Evolutionary conservation across 441 rosid genomes (phyloP).

Genomic region (Erysimum pusillum): DNA sequence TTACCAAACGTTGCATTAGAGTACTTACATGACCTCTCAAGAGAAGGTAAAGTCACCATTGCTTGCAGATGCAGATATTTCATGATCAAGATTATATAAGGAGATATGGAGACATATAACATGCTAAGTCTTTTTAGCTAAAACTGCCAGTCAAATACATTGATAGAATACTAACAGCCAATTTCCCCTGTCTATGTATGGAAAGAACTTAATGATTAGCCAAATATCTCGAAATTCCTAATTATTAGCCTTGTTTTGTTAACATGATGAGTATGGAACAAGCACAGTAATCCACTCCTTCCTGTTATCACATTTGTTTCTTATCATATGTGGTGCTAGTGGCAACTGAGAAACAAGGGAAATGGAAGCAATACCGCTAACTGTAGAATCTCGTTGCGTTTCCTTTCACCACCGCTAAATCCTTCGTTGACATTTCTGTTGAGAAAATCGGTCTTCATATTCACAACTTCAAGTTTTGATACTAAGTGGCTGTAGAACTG

Average conservation of each 20-base stretch:
- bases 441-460: slow-evolving; percentile 91
- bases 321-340: slow-evolving; percentile 5
- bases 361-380: slow-evolving; percentile 68
- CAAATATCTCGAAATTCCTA: slow-evolving; percentile 9
- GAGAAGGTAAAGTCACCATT: neutral
- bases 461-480: slow-evolving; percentile 84
- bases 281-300: neutral
- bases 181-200: neutral
- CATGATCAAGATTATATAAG: slow-evolving; percentile 3
- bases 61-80: slow-evolving; percentile 2
- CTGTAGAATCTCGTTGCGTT: slow-evolving; percentile 94
- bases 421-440: slow-evolving; percentile 99
- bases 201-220: neutral
- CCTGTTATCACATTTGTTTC: slow-evolving; percentile 9
- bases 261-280: neutral
- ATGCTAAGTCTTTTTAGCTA: neutral
- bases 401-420: slow-evolving; percentile 97
- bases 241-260: neutral
- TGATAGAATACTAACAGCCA: slow-evolving; percentile 6
- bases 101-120: neutral
- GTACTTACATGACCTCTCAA: slow-evolving; percentile 3
- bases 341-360: slow-evolving; percentile 11
- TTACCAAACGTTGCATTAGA: slow-evolving; percentile 13
- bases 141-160: slow-evolving; percentile 4
- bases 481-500: slow-evolving; percentile 83